Evolutionary conservation across 2,329 filamentous ascomycete genomes (phyloP), one percentile per base, ranked within the genome.

Genomic region (Emergomyces orientalis): DNA sequence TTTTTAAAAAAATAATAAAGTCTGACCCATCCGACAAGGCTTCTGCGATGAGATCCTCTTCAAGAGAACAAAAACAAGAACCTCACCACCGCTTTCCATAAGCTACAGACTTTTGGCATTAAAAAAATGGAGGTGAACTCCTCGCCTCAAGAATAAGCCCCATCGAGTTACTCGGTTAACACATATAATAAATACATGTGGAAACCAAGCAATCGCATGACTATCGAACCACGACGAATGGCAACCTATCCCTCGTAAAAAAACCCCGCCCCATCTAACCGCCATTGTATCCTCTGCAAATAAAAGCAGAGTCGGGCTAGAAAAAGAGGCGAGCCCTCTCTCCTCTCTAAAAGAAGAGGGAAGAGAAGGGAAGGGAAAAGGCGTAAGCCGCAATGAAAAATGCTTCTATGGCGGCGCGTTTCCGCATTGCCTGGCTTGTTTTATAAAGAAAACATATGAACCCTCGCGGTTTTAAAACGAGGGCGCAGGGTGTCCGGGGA

Each of bases 111-210:
- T 76, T 75, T 71, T 70, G 71, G 71, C 65, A 71, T 72, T 69
- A 77, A 71, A 75, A 75, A 77, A 76, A 66, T 73, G 71, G 71
- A 66, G 70, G 69, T 76, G 81, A 80, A 84, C 89, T 88, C 89
- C 91, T 96, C 91, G 92, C 89, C 84, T 91, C 93, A 89, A 97
- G 91, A 97, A 96, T 97, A 91, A 97, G 93, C 93, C 93, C 93
- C 93, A 96, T 97, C 91, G 92, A 96, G 93, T 97, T 95, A 96
- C 90, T 83, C 78, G 76, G 74, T 73, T 68, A 62, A 67, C 67
- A 63, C 65, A 62, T 65, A 65, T 71, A 70, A 69, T 68, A 64
- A 55, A 65, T 47, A 62, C 58, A 60, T 47, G 34, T 22, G 97
- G 88, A 67, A 66, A 70, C 74, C 79, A 74, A 71, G 89, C 90